Evolutionary conservation across 1,139 yeast genomes (phyloP).

Genomic region (Maudiozyma humilis): DNA sequence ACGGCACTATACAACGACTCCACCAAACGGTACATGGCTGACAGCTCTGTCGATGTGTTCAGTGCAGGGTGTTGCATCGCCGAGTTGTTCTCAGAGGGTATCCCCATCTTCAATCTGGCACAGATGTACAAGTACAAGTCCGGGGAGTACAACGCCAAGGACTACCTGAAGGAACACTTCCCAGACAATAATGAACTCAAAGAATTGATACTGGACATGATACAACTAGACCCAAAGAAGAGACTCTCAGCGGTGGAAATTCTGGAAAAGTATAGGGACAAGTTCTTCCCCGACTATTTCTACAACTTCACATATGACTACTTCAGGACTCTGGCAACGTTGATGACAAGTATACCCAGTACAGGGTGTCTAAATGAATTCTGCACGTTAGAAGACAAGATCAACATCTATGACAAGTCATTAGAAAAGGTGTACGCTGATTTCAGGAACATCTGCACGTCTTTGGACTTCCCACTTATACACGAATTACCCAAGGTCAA

Average conservation of each 20-base stretch:
- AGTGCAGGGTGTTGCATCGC: conserved; percentile 88
- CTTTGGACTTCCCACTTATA: conserved; percentile 37
- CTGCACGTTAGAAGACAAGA: conserved; percentile 27
- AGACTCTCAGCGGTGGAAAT: conserved; percentile 51
- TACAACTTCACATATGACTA: conserved; percentile 64
- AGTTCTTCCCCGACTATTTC: conserved; percentile 63
- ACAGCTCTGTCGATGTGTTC: conserved; percentile 77
- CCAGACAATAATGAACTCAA: conserved; percentile 40
- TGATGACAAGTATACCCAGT: conserved; percentile 27
- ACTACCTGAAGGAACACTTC: conserved; percentile 39
- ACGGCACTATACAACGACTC: conserved; percentile 23
- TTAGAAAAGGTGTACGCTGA: conserved; percentile 51
- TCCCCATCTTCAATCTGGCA: conserved; percentile 76
- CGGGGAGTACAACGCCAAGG: conserved; percentile 55
- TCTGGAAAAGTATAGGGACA: conserved; percentile 42
- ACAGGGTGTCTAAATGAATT: conserved; percentile 19
- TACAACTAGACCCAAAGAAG: conserved; percentile 50
- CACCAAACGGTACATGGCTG: conserved; percentile 38
- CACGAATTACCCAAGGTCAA: conserved; percentile 2
- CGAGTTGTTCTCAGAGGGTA: conserved; percentile 79
- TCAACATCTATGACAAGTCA: conserved; percentile 48
- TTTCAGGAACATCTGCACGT: conserved; percentile 44
- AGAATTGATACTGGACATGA: conserved; percentile 53
- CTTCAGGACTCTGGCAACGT: conserved; percentile 37
- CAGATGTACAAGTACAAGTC: conserved; percentile 77